phyloP scores from a whole-genome alignment of 345 rosid genomes.

The Corchorus capsularis region DNA sequence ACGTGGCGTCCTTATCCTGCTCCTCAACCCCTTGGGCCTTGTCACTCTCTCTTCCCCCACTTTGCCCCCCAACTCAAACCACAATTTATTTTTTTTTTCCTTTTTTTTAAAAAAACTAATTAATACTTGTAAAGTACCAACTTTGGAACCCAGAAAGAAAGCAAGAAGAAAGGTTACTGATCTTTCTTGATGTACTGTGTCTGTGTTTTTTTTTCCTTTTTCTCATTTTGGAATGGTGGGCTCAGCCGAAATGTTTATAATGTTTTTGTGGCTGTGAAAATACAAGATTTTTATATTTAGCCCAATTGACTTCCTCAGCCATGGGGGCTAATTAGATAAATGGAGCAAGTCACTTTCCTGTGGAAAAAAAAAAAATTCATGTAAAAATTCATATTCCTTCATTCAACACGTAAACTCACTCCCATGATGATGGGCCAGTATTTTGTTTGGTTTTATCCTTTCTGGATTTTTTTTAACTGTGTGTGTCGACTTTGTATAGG shows the following conservation, averaged over 20 bases:
- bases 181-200: background rate
- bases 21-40: background rate
- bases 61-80: background rate
- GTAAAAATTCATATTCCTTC: background rate
- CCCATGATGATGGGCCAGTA: no score
- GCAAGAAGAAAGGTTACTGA: background rate
- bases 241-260: background rate
- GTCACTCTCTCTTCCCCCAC: slow-evolving; percentile 10
- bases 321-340: no score
- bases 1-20: slow-evolving; percentile 43
- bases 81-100: background rate
- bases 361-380: no score
- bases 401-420: background rate
- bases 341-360: no score
- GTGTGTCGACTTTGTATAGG: no score
- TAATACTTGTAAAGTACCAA: background rate
- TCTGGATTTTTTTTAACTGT: background rate
- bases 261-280: background rate
- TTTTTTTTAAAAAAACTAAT: no score
- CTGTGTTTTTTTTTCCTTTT: background rate
- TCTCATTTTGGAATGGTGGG: slow-evolving; percentile 2
- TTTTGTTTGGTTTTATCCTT: background rate
- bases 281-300: background rate
- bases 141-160: background rate
- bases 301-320: slow-evolving; percentile 24